phyloP scores from a whole-genome alignment of 306 rosid genomes.

The Citrullus mucosospermus region DNA sequence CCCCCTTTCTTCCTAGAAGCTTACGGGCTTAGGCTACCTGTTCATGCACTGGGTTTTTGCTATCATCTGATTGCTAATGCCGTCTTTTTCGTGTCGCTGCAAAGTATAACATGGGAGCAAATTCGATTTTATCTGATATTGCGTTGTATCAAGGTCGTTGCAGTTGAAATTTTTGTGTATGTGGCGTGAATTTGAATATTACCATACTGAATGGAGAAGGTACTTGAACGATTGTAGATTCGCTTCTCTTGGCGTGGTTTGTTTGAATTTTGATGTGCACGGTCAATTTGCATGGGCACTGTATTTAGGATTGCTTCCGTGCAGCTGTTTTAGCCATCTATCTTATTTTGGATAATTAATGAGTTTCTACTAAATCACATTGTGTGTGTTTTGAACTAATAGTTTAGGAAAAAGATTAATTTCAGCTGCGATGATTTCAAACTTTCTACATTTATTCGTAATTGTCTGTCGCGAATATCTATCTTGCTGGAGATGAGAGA shows the following conservation, averaged over 20 bases:
- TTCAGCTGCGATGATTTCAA: not conserved
- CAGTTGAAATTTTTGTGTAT: not conserved
- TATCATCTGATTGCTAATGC: not conserved
- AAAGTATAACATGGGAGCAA: not conserved
- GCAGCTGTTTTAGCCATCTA: not conserved
- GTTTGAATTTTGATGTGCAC: conserved; percentile 1
- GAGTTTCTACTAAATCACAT: not conserved
- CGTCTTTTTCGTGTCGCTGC: not conserved
- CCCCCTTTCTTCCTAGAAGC: not conserved
- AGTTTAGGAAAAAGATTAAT: not conserved
- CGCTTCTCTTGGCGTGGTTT: not conserved
- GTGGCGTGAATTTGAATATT: not conserved
- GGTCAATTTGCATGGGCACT: not conserved
- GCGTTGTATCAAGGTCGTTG: not conserved
- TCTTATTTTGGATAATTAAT: not conserved
- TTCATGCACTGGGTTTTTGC: not conserved
- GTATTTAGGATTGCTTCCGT: not conserved
- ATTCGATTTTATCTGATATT: not conserved
- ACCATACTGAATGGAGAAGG: not conserved
- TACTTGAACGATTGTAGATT: not conserved
- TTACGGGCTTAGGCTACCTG: not conserved
- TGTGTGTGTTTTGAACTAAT: not conserved
- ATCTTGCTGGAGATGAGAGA: not conserved
- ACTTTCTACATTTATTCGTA: not conserved
- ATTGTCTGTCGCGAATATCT: not conserved